Conservation (phyloP, 371 early-diverging fungal species). For the Mortierella sp. region DNA sequence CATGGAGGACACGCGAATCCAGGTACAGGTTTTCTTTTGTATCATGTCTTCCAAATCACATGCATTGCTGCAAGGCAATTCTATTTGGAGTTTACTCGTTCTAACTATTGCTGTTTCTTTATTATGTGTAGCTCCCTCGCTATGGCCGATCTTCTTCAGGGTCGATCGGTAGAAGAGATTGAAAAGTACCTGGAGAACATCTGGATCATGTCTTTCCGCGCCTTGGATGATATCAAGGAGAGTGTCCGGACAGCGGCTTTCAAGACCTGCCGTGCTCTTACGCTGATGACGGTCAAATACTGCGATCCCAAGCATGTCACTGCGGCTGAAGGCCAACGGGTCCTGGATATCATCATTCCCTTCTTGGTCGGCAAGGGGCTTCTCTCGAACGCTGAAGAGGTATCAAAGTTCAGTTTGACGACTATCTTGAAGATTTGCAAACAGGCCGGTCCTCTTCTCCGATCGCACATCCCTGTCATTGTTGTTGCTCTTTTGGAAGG, state of each 20-base stretch:
- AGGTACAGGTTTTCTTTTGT: constrained; percentile 32
- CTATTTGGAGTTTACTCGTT: neutral
- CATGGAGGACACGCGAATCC: constrained; percentile 91
- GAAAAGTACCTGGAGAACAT: constrained; percentile 82
- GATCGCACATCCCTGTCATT: constrained; percentile 80
- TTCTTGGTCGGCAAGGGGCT: constrained; percentile 89
- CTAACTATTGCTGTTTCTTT: constrained; percentile 25
- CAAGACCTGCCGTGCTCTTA: constrained; percentile 82
- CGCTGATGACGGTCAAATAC: constrained; percentile 84
- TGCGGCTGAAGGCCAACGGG: constrained; percentile 72
- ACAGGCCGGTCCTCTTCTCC: constrained; percentile 78
- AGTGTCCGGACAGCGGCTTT: constrained; percentile 90
- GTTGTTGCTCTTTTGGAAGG: constrained; percentile 84
- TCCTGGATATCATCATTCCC: constrained; percentile 86
- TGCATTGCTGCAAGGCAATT: neutral
- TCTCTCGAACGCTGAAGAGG: constrained; percentile 89
- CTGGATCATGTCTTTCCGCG: constrained; percentile 92
- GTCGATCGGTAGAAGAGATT: constrained; percentile 75
- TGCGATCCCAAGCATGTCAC: constrained; percentile 82
- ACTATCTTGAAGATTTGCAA: constrained; percentile 88
- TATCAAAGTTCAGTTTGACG: constrained; percentile 84
- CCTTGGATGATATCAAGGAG: constrained; percentile 95
- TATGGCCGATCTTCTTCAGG: constrained; percentile 83
- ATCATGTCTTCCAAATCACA: neutral
- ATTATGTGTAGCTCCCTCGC: constrained; percentile 72